Evolutionary conservation across 2,329 filamentous ascomycete genomes (phyloP).

Genomic region (Aureobasidium sp.): DNA sequence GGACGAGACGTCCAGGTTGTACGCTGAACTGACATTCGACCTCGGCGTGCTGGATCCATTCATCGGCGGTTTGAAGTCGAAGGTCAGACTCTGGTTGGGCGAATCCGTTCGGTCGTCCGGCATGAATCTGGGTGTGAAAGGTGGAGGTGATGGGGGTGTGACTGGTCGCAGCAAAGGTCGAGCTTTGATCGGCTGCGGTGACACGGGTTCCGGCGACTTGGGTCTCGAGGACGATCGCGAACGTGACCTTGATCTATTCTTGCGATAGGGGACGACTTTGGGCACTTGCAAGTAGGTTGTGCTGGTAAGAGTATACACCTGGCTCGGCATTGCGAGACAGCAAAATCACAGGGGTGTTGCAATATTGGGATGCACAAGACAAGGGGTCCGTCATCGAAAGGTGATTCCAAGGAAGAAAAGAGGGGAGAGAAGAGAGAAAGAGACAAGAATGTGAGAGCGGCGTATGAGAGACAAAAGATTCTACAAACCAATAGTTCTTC

Average conservation of each 20-base stretch:
- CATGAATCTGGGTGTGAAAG: constrained; percentile 7
- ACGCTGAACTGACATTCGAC: background rate
- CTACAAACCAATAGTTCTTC: constrained; percentile 2
- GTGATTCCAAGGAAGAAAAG: background rate
- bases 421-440: background rate
- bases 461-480: background rate
- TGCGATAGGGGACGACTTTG: constrained; percentile 28
- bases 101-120: background rate
- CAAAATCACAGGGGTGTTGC: background rate
- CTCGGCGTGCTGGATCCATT: constrained; percentile 14
- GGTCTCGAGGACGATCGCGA: constrained; percentile 19
- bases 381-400: background rate
- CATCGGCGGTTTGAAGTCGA: background rate
- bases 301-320: constrained; percentile 15
- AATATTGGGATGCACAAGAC: background rate
- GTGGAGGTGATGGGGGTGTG: constrained; percentile 7
- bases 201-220: constrained; percentile 11
- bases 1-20: background rate
- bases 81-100: background rate
- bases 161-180: constrained; percentile 12
- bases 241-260: constrained; percentile 28
- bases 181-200: constrained; percentile 17
- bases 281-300: constrained; percentile 33
- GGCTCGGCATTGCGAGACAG: constrained; percentile 9
- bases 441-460: background rate